Evolutionary conservation across 2,329 filamentous ascomycete species (phyloP).

Genomic region (Ustulina deusta): DNA sequence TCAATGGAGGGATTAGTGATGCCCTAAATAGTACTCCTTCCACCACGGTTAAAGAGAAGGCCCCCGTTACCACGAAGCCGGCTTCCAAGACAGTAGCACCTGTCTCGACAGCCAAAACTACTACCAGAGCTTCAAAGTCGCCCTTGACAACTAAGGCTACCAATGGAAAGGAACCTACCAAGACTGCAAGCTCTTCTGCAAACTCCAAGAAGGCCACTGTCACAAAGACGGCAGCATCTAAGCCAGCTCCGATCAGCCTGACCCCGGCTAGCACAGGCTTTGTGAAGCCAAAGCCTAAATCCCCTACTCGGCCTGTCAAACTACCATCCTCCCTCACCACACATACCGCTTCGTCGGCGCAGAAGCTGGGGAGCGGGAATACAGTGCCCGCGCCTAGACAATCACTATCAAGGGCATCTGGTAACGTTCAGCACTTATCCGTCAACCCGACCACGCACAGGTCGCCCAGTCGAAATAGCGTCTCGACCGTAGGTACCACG

Average conservation of each 20-base stretch:
- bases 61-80: constrained; percentile 41
- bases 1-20: constrained; percentile 37
- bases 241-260: constrained; percentile 57
- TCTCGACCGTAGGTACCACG: constrained; percentile 48
- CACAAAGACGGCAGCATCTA: constrained; percentile 53
- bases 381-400: constrained; percentile 51
- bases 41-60: constrained; percentile 51
- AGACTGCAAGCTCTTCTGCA: constrained; percentile 52
- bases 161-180: constrained; percentile 53
- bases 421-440: constrained; percentile 51
- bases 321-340: constrained; percentile 76
- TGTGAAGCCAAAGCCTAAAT: constrained; percentile 72
- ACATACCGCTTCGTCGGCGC: constrained; percentile 76
- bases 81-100: constrained; percentile 42
- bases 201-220: constrained; percentile 50
- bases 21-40: constrained; percentile 43
- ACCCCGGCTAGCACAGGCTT: constrained; percentile 58
- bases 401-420: constrained; percentile 57
- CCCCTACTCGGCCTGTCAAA: constrained; percentile 75
- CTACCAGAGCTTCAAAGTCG: constrained; percentile 54
- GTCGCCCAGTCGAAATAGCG: constrained; percentile 61
- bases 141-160: constrained; percentile 53
- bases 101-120: constrained; percentile 49
- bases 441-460: constrained; percentile 52
- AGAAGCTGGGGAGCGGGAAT: constrained; percentile 63